These are phyloP conservation scores for Calocybe indica DNA, from an alignment of 768 basidiomycete genomes.

Conservation along the genomic window DNA sequence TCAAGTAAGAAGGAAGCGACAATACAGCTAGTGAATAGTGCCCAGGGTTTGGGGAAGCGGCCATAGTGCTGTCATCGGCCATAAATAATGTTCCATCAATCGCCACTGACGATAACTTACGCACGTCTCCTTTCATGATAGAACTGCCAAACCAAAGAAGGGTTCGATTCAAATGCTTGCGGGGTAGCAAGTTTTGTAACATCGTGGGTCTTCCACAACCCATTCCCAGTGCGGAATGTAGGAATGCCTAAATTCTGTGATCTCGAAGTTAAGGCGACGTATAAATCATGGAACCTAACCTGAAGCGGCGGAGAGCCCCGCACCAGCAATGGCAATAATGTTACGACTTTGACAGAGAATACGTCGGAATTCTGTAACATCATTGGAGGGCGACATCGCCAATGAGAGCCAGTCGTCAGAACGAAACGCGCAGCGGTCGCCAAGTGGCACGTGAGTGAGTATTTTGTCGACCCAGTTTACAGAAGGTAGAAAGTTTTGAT, in stretches of 20 bases:
- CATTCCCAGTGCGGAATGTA: conserved; percentile 48
- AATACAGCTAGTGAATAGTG: conserved; percentile 46
- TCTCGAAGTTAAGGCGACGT: too few species aligned
- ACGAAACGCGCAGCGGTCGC: too few species aligned
- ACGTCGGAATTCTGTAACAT: conserved; percentile 7
- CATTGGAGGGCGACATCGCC: conserved; percentile 1
- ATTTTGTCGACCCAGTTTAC: too few species aligned
- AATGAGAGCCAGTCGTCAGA: too few species aligned
- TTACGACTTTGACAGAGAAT: conserved; percentile 9
- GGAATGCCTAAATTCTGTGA: conserved; percentile 26
- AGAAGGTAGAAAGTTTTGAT: too few species aligned
- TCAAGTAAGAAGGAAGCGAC: conserved; percentile 30
- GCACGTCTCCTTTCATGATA: conserved; percentile 52
- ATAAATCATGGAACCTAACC: conserved; percentile 4
- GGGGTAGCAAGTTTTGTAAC: conserved; percentile 49
- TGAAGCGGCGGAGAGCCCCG: conserved; percentile 19
- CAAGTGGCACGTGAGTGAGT: too few species aligned
- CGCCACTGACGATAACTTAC: conserved; percentile 14
- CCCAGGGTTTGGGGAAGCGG: conserved; percentile 48
- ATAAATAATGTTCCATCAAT: neutral
- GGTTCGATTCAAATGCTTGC: conserved; percentile 41
- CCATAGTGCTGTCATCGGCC: conserved; percentile 25
- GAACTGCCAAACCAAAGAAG: conserved; percentile 56
- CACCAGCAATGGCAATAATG: conserved; percentile 17
- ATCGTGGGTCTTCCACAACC: conserved; percentile 45